Base-by-base conservation (phyloP, 345 rosid species). In the Arabidopsis arenosa region DNA sequence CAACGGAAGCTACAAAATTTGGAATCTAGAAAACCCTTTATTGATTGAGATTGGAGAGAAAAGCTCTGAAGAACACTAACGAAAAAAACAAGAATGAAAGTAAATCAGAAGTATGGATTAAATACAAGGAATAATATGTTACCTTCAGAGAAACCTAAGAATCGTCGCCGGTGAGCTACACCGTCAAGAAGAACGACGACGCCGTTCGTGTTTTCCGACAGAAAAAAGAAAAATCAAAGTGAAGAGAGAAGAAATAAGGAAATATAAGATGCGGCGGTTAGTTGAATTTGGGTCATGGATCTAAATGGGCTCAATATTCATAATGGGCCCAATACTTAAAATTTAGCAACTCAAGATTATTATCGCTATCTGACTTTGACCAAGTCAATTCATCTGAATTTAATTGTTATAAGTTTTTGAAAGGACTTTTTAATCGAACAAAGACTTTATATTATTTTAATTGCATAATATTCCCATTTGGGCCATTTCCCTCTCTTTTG, bases 401-500 rank as follows among this genome's bases (percentile, higher is more conserved):
- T n/a, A n/a, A 36, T 41, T 12, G 9, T 12, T 41, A 2, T 28
- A 28, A 18, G 21, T 18, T 18, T 18, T 18, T 28, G 30, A 28
- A 28, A 28, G 2, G 30, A 28, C 21, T 35, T 12, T 33, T 4
- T 3, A 32, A 13, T 35, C 12, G n/a, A 12, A n/a, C 14, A 12
- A 32, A 41, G 40, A 57, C 62, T 56, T 54, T 11, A 4, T 28
- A 39, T 9, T 40, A 40, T 8, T 37, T 2, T 12, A 43, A 41
- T 44, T 44, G 49, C 49, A 33, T 13, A 13, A 5, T 52, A 39
- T 40, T 54, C 7, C 21, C 21, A 18, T 18, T 18, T 18, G 21
- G 21, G 21, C 7, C 39, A 68, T 30, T 69, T 69, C 73, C 73
- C 73, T 69, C 73, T 55, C 63, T 9, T 55, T 69, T 41, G 41